Percentiles rank a stretch among this genome's conserved stretches.
Conservation (phyloP, 768 basidiomycete species). For the Pleurotus citrinopileatus region DNA sequence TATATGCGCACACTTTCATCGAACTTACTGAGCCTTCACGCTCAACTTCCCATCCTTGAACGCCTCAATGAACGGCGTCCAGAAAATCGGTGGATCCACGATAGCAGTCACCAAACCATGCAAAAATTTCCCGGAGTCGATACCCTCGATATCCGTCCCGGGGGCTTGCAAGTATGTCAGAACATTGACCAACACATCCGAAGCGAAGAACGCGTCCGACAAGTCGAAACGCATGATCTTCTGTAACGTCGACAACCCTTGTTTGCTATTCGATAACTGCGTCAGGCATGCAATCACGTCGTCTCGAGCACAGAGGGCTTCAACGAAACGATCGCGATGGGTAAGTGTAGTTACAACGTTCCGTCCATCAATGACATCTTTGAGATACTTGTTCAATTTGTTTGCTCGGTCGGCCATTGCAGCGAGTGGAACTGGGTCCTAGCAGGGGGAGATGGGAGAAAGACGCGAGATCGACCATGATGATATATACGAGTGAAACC, state of each 20-base stretch:
- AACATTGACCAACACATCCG: constrained; percentile 29
- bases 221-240: constrained; percentile 38
- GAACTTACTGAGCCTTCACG: constrained; percentile 26
- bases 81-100: constrained; percentile 52
- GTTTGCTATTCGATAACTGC: constrained; percentile 30
- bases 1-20: background rate
- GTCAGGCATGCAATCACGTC: constrained; percentile 35
- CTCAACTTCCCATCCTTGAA: constrained; percentile 31
- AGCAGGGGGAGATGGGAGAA: background rate
- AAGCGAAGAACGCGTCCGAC: constrained; percentile 37
- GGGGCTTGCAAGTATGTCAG: constrained; percentile 36
- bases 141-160: constrained; percentile 28
- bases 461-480: background rate
- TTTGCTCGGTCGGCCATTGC: constrained; percentile 5
- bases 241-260: constrained; percentile 37
- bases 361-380: constrained; percentile 28
- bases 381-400: constrained; percentile 31
- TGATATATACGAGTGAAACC: no score
- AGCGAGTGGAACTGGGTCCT: background rate
- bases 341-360: constrained; percentile 18
- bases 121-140: constrained; percentile 42
- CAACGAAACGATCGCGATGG: constrained; percentile 37
- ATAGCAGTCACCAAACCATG: constrained; percentile 35
- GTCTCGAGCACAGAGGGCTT: constrained; percentile 39
- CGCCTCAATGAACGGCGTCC: constrained; percentile 33